These are phyloP conservation scores for Magnusiomyces fungicola DNA, from an alignment of 1,139 yeast species.

Conservation along the genomic window DNA sequence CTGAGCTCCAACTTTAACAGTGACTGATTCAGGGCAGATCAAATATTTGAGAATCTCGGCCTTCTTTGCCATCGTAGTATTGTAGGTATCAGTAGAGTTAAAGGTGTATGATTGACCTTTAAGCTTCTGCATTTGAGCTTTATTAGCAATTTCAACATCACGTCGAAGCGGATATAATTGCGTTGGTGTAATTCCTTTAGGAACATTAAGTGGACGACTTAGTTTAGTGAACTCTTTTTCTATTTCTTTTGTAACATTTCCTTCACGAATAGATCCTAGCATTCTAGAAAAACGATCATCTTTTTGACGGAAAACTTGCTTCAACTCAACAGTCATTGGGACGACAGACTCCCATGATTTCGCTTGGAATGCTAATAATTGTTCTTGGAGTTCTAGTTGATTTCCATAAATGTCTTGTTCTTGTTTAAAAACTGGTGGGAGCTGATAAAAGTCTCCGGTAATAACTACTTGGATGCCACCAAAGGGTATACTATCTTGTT, in stretches of 20 bases:
- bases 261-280: constrained; percentile 83
- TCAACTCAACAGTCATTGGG: constrained; percentile 56
- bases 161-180: constrained; percentile 74
- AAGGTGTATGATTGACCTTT: constrained; percentile 44
- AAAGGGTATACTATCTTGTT: constrained; percentile 48
- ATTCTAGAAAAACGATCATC: constrained; percentile 77
- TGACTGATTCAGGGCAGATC: constrained; percentile 49
- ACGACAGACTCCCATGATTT: constrained; percentile 63
- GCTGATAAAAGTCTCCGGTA: constrained; percentile 86
- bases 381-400: neutral
- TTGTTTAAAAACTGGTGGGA: constrained; percentile 60
- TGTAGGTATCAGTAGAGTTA: constrained; percentile 59
- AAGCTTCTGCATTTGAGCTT: constrained; percentile 44
- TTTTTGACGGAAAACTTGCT: constrained; percentile 84
- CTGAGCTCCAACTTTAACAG: constrained; percentile 76
- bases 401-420: neutral
- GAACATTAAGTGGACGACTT: constrained; percentile 47
- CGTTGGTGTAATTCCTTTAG: constrained; percentile 77
- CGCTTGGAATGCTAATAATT: constrained; percentile 68
- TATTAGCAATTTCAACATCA: constrained; percentile 81
- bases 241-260: constrained; percentile 52
- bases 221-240: constrained; percentile 48
- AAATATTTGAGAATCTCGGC: constrained; percentile 44
- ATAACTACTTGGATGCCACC: constrained; percentile 84
- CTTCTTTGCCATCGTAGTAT: constrained; percentile 29